Evolutionary conservation across 1,284 basidiomycete genomes (phyloP).

Genomic region (Hortiboletus rubellus): DNA sequence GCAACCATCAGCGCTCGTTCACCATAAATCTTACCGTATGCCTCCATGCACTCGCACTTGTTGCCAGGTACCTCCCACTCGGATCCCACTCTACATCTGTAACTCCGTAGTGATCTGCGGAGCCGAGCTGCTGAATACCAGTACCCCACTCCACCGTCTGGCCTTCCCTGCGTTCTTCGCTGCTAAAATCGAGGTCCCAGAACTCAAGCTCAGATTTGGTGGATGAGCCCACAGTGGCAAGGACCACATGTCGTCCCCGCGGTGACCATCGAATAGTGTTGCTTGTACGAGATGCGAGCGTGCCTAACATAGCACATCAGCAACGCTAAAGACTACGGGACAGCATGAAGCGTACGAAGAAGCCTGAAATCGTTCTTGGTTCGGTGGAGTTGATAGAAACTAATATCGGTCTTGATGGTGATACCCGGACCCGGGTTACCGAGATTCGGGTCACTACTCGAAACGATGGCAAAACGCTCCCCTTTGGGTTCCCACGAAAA

Average conservation of each 20-base stretch:
- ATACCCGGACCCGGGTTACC: slow-evolving; percentile 87
- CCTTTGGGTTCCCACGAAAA: slow-evolving; percentile 99
- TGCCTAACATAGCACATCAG: slow-evolving; percentile 47
- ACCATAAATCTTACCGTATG: slow-evolving; percentile 63
- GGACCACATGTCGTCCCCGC: slow-evolving; percentile 92
- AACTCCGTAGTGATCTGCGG: slow-evolving; percentile 96
- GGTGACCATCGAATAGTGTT: slow-evolving; percentile 99
- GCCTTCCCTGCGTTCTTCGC: slow-evolving; percentile 71
- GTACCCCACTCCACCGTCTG: slow-evolving; percentile 76
- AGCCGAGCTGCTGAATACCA: slow-evolving; percentile 84
- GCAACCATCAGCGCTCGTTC: slow-evolving; percentile 1
- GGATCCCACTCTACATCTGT: slow-evolving; percentile 99
- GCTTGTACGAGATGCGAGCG: slow-evolving; percentile 83
- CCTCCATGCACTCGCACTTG: slow-evolving; percentile 94
- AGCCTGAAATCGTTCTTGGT: slow-evolving; percentile 94
- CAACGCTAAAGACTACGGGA: background rate
- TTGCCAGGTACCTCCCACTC: slow-evolving; percentile 90
- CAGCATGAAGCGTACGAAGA: slow-evolving; percentile 58
- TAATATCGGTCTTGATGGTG: slow-evolving; percentile 94
- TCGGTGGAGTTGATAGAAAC: slow-evolving; percentile 94
- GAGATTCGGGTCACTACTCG: slow-evolving; percentile 91
- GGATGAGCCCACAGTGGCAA: slow-evolving; percentile 93
- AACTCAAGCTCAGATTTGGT: slow-evolving; percentile 98
- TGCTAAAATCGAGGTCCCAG: slow-evolving; percentile 96
- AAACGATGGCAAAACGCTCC: slow-evolving; percentile 94